Percentiles rank a stretch among this genome's conserved stretches.
phyloP scores from a whole-genome alignment of 2,329 filamentous ascomycete genomes.

The Pseudomassariella vexata region DNA sequence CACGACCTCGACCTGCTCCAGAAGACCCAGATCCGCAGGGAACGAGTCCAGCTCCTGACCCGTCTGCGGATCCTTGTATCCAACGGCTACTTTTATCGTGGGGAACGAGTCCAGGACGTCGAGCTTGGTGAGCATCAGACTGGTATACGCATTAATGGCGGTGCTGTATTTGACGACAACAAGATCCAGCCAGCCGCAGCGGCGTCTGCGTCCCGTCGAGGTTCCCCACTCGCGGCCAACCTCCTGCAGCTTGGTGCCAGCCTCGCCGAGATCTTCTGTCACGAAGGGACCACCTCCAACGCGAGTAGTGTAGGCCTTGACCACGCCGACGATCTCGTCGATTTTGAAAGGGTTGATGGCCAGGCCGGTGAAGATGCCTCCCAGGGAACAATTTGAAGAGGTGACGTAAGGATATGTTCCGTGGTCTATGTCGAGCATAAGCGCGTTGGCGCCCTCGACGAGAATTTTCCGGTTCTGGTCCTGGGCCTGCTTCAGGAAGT shows the following conservation, averaged over 20 bases:
- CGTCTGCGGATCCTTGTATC: conserved; percentile 51
- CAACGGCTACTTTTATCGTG: conserved; percentile 67
- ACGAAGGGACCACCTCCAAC: conserved; percentile 56
- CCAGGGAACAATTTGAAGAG: conserved; percentile 51
- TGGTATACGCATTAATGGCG: conserved; percentile 62
- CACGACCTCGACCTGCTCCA: conserved; percentile 56
- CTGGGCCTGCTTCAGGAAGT: conserved; percentile 56
- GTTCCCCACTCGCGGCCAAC: conserved; percentile 24
- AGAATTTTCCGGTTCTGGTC: conserved; percentile 52
- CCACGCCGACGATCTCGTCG: conserved; percentile 53
- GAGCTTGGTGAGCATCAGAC: conserved; percentile 55
- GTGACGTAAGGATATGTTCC: conserved; percentile 55
- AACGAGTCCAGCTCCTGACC: conserved; percentile 52
- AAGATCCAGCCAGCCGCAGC: conserved; percentile 59
- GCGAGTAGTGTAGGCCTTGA: conserved; percentile 59
- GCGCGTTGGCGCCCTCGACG: conserved; percentile 54
- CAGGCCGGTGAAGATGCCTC: conserved; percentile 54
- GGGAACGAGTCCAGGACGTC: conserved; percentile 70
- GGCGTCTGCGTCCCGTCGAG: conserved; percentile 43
- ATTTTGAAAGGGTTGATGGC: conserved; percentile 50
- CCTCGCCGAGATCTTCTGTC: conserved; percentile 43
- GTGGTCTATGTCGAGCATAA: conserved; percentile 55
- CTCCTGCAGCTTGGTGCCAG: conserved; percentile 32
- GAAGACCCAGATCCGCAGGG: conserved; percentile 54
- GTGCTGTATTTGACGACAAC: conserved; percentile 62